Evolutionary conservation across 2,329 filamentous ascomycete species (phyloP), one percentile per base, ranked within the genome.

Genomic region (Sclerotinia glacialis): DNA sequence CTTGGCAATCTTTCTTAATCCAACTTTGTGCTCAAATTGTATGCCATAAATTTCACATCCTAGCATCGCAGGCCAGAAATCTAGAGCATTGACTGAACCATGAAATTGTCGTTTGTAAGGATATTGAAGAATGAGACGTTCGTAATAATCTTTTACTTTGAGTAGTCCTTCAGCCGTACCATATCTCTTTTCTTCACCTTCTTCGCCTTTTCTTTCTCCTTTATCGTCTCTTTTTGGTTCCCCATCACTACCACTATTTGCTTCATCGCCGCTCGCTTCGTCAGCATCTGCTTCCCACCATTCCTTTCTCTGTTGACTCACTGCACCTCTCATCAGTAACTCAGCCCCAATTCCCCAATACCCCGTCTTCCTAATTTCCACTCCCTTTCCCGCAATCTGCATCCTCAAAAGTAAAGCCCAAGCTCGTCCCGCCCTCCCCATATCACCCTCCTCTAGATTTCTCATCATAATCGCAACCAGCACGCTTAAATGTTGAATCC

Each of bases 331-430:
- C 79, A 96, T 86, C 66, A 97, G 79, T 26, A 97, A 85, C 78
- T 97, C 93, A 2, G 91, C 92, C 0, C 92, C 93, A 54, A 97
- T 83, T 18, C 89, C 89, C 94, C 93, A 97, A 70, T 90, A 83
- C 46, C 86, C 84, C 73, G 88, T 83, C 26, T 81, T 81, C 49
- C 92, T 85, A 58, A 94, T 77, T 75, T 97, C 92, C 26, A 93
- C 81, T 8, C 79, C 79, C 58, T 78, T 77, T 3, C 86, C 86
- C 16, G 66, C 70, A 31, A 88, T 79, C 60, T 83, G 84, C 56
- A 86, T 83, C 59, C 89, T 85, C 56, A 93, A 76, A 42, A 97
- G 82, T 70, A 96, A 79, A 1, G 86, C 89, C 82, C 92, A 94
- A 0, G 91, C 90, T 68, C 90, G 83, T 60, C 85, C 85, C 0